phyloP scores from a whole-genome alignment of 495 filamentous ascomycete species.

The Aspergillus olivimuriae region DNA sequence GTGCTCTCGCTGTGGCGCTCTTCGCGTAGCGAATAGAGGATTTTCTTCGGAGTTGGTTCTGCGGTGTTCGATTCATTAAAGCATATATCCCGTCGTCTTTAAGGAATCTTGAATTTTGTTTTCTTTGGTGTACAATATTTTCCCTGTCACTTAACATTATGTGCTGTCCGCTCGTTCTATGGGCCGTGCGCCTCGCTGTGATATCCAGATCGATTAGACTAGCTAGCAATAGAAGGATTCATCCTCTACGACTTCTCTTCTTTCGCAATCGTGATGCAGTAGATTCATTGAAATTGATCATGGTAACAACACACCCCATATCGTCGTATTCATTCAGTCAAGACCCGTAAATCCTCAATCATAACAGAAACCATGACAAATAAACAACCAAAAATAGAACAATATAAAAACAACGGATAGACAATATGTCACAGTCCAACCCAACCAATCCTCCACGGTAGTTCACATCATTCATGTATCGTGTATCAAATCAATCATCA shows the following conservation, averaged over 20 bases:
- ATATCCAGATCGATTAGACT: neutral
- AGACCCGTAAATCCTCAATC: too few species aligned
- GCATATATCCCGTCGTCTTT: slow-evolving; percentile 7
- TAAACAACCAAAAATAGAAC: neutral
- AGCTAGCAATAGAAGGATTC: neutral
- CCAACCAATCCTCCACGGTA: too few species aligned
- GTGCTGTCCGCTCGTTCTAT: neutral
- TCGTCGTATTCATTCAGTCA: too few species aligned
- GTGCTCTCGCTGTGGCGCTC: slow-evolving; percentile 13
- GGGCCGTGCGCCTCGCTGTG: neutral
- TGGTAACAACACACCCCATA: too few species aligned
- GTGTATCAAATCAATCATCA: too few species aligned
- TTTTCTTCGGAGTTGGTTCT: neutral
- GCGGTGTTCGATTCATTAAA: neutral
- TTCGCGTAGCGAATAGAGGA: slow-evolving; percentile 12
- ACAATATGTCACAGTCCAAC: too few species aligned
- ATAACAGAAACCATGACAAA: too few species aligned
- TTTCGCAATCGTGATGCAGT: too few species aligned
- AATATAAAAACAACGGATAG: too few species aligned
- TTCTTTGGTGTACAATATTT: slow-evolving; percentile 8
- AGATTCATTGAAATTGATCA: too few species aligned
- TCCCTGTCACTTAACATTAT: neutral
- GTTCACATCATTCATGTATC: too few species aligned
- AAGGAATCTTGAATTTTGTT: neutral
- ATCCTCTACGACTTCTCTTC: neutral